Evolutionary conservation across 352 stramenopile species (phyloP), one percentile per base, ranked within the genome.

Genomic region (Blastocystis sp.): DNA sequence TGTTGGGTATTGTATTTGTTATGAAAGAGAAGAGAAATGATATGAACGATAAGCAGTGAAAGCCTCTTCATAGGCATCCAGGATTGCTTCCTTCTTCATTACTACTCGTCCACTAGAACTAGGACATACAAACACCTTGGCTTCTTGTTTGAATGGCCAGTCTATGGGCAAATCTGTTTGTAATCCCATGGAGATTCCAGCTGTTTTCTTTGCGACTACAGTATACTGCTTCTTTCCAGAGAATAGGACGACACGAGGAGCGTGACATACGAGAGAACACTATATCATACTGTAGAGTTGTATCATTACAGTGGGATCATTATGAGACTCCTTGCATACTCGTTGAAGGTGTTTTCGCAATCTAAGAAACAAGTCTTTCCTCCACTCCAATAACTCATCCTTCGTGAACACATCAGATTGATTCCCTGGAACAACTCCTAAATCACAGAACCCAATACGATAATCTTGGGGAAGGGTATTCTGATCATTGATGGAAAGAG

Each of bases 111-210:
- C 77, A 87, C 77, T 87, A 42, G 77, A 65, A 57, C 59, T 78
- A 1, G 77, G 65, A 87, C 77, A 87, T 42, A 87, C 77, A 63
- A 65, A 87, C n/a, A 87, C 65, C 49, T 87, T 87, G 19, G 27
- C 52, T 27, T 11, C 39, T 54, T 9, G 14, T 19, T 21, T 54
- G 24, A 78, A 63, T 32, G 59, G 59, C 77, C 65, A 78, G 43
- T 87, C 49, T 1, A 2, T 7, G 16, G 77, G 59, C 19, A 78
- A 51, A 14, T 1, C 61, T 1, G 21, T 46, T 35, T 74, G 65
- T 16, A 52, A 27, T 16, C 59, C 77, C 39, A 57, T 87, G 4
- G 16, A 32, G 43, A 77, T 46, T 51, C 56, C 54, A 67, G 32
- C 5, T 69, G 16, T 81, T 27, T 51, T 27, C n/a, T 27, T 29